Base-by-base conservation (phyloP, 768 basidiomycete genomes). In the Podaxis sp. region DNA sequence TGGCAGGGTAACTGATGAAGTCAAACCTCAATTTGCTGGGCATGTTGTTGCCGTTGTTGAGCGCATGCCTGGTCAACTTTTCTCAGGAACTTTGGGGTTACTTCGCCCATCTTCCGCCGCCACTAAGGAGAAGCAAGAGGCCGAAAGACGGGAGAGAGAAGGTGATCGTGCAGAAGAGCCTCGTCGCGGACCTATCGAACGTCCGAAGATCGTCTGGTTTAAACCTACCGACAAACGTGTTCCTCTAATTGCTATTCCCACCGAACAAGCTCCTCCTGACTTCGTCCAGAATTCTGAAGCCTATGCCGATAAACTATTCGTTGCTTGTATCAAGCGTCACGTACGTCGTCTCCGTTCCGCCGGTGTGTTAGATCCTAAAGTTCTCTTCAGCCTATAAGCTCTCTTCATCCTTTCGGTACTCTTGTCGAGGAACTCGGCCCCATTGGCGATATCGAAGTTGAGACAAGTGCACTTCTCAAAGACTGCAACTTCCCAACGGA, bases 21-120 rank as follows among this genome's bases (percentile, higher is more conserved):
- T 95, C 65, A 98, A 97, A 75, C 97, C 97, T 28, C 93, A 97
- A 68, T 99, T 94, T 69, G 97, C 97, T 10, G 97, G 97, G 4
- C 97, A 99, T 72, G 95, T 99, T 64, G 97, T 99, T 14, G 97
- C 97, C n/a, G 97, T 99, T 62, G 95, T 99, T 40, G 97, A 99
- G 73, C 87, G 97, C 54, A 98, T 98, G 93, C 96, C 96, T 6
- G 95, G 96, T 3, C 97, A 99, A 70, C 85, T 98, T 52, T 99
- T 98, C 78, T 96, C 95, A 35, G 97, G 97, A 13, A 98, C 95
- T 50, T 84, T 99, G 2, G 97, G 96, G 55, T 86, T 98, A 35
- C 80, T 98, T 25, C 90, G 96, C 32, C 96, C 96, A 4, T 97
- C 95, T 23, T 96, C 94, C 52, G 95, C 93, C 47, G 96, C 95